A percentile compares a stretch with the other conserved stretches of the same genome.
Evolutionary conservation across 75 land plant genomes (phyloP).

Genomic region (Chamaecyparis obtusa): DNA sequence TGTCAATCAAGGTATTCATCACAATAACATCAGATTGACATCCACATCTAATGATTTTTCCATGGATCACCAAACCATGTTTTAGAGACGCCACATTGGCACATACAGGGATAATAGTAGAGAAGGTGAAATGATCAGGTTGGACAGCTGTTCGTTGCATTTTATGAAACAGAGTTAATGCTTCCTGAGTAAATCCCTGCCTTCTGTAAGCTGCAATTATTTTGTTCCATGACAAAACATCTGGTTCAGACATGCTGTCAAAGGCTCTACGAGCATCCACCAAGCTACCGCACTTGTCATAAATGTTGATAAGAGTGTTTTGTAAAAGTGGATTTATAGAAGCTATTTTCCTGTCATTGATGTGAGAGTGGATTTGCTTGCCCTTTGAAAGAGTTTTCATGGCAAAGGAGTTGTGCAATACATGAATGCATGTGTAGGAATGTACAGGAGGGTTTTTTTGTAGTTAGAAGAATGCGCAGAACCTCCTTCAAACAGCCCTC

Average conservation of each 20-base stretch:
- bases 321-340: slow-evolving; percentile 27
- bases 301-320: slow-evolving; percentile 43
- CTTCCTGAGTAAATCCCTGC: slow-evolving; percentile 16
- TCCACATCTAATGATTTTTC: slow-evolving; percentile 5
- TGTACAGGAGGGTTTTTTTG: neutral
- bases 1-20: neutral
- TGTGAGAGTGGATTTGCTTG: slow-evolving; percentile 25
- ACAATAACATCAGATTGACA: slow-evolving; percentile 25
- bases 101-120: slow-evolving; percentile 19
- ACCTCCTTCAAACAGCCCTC: neutral
- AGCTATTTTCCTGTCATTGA: slow-evolving; percentile 10
- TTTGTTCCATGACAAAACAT: slow-evolving; percentile 37
- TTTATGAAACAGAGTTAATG: slow-evolving; percentile 21
- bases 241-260: slow-evolving; percentile 36
- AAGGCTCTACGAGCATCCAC: slow-evolving; percentile 23
- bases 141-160: slow-evolving; percentile 30
- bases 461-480: neutral
- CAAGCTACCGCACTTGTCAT: slow-evolving; percentile 27
- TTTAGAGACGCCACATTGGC: neutral
- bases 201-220: slow-evolving; percentile 27
- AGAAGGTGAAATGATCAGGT: slow-evolving; percentile 26
- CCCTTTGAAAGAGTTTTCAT: neutral
- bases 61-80: slow-evolving; percentile 11
- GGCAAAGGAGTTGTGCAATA: neutral
- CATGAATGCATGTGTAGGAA: neutral